Conservation (phyloP, 208 protist species). For the Acanthamoeba healyi region DNA sequence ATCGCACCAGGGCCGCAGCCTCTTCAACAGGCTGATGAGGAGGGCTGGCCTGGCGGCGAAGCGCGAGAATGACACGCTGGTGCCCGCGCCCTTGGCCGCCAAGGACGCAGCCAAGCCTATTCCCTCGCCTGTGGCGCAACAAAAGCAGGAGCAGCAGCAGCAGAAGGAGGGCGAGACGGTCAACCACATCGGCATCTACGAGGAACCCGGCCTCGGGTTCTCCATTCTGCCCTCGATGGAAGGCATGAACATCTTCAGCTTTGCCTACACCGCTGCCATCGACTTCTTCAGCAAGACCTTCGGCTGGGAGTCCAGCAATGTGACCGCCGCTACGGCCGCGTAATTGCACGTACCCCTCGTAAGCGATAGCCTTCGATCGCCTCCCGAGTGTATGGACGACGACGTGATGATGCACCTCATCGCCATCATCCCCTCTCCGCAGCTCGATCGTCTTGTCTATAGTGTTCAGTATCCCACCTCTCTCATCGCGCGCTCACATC, state of each 20-base stretch:
- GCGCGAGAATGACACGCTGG: slow-evolving; percentile 5
- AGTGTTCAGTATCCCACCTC: neutral
- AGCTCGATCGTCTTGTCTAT: neutral
- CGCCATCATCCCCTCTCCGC: neutral
- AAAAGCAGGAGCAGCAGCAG: neutral
- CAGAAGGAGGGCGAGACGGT: neutral
- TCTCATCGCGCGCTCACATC: no score
- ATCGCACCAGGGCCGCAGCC: no score
- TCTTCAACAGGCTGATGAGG: slow-evolving; percentile 36
- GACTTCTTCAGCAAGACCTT: slow-evolving; percentile 67
- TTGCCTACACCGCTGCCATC: slow-evolving; percentile 68
- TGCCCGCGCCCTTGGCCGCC: neutral
- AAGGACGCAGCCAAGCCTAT: slow-evolving; percentile 26
- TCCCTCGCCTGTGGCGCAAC: neutral
- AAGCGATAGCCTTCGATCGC: neutral
- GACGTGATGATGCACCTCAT: neutral
- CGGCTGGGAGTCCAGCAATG: neutral
- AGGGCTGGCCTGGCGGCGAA: neutral
- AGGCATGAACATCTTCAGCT: slow-evolving; percentile 73
- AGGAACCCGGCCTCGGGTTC: slow-evolving; percentile 26
- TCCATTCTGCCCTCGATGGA: slow-evolving; percentile 43
- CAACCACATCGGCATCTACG: slow-evolving; percentile 16
- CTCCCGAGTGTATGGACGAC: neutral
- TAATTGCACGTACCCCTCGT: no score
- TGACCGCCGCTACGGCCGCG: neutral